Evolutionary conservation across 2,329 filamentous ascomycete species (phyloP).

Genomic region (Sphaerostilbella broomeana): DNA sequence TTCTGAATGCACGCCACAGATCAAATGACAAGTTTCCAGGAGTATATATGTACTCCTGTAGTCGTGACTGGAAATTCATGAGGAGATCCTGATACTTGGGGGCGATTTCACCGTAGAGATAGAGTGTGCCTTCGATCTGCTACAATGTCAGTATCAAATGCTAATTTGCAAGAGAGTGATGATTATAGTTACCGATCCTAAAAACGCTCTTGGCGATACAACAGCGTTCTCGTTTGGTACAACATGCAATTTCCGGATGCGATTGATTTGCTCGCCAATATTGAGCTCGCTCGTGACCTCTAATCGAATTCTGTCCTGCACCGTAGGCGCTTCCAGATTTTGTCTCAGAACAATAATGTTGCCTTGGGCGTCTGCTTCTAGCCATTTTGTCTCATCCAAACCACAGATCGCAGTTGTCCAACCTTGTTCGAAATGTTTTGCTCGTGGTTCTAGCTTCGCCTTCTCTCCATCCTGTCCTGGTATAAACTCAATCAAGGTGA

Average conservation of each 20-base stretch:
- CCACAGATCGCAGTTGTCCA: slow-evolving; percentile 77
- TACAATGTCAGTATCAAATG: not conserved
- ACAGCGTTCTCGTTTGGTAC: slow-evolving; percentile 56
- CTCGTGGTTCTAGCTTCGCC: slow-evolving; percentile 63
- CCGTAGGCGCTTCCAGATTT: slow-evolving; percentile 65
- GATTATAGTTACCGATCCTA: slow-evolving; percentile 65
- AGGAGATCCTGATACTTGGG: slow-evolving; percentile 69
- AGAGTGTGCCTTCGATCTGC: slow-evolving; percentile 83
- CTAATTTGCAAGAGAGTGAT: not conserved
- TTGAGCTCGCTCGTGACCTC: slow-evolving; percentile 74
- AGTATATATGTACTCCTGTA: slow-evolving; percentile 60
- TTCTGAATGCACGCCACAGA: slow-evolving; percentile 76
- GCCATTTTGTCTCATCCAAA: slow-evolving; percentile 66
- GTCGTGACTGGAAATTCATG: slow-evolving; percentile 68
- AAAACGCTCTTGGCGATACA: slow-evolving; percentile 75
- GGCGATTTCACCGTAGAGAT: slow-evolving; percentile 77
- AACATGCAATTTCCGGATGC: slow-evolving; percentile 69
- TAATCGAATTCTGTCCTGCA: slow-evolving; percentile 64
- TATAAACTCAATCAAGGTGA: slow-evolving; percentile 69
- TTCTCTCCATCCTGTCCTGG: slow-evolving; percentile 49
- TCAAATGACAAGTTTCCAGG: slow-evolving; percentile 72
- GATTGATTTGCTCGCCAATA: slow-evolving; percentile 89
- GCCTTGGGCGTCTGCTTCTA: slow-evolving; percentile 80
- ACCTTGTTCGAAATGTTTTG: slow-evolving; percentile 70
- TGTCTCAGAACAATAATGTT: slow-evolving; percentile 77